Conservation (phyloP, 495 filamentous ascomycete genomes). For the Acidomyces sp. region DNA sequence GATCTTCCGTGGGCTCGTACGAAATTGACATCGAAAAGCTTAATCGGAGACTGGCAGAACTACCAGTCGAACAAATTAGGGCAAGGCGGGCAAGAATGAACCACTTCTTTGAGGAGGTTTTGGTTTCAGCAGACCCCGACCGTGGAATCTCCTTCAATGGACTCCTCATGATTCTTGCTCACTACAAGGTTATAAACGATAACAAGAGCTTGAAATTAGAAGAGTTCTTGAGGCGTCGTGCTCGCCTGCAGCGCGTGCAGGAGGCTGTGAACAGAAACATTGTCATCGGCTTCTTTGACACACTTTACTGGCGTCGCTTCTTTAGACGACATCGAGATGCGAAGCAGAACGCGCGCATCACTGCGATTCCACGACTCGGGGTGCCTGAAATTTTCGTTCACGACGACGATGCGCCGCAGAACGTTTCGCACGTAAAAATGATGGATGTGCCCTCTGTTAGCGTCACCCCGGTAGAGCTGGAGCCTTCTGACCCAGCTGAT, state of each 20-base stretch:
- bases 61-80: conserved; percentile 63
- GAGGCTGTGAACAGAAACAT: conserved; percentile 81
- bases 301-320: conserved; percentile 71
- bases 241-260: conserved; percentile 87
- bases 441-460: conserved; percentile 26
- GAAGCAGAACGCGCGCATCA: conserved; percentile 60
- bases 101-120: conserved; percentile 87
- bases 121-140: conserved; percentile 80
- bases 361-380: conserved; percentile 60
- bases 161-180: conserved; percentile 91
- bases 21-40: conserved; percentile 63
- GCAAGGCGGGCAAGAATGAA: conserved; percentile 66
- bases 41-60: conserved; percentile 56
- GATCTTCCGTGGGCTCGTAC: conserved; percentile 34
- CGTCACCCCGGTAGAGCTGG: conserved; percentile 19
- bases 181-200: conserved; percentile 98
- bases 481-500: conserved; percentile 2
- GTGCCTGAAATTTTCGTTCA: conserved; percentile 90
- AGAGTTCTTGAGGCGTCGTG: conserved; percentile 84
- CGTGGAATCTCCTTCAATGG: conserved; percentile 84
- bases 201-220: conserved; percentile 89
- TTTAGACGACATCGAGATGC: conserved; percentile 61
- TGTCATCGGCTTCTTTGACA: conserved; percentile 92
- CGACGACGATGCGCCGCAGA: conserved; percentile 32
- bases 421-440: conserved; percentile 23